These are phyloP conservation scores for Hansfordia pulvinata DNA, from an alignment of 2,329 filamentous ascomycete species.

Conservation along the genomic window DNA sequence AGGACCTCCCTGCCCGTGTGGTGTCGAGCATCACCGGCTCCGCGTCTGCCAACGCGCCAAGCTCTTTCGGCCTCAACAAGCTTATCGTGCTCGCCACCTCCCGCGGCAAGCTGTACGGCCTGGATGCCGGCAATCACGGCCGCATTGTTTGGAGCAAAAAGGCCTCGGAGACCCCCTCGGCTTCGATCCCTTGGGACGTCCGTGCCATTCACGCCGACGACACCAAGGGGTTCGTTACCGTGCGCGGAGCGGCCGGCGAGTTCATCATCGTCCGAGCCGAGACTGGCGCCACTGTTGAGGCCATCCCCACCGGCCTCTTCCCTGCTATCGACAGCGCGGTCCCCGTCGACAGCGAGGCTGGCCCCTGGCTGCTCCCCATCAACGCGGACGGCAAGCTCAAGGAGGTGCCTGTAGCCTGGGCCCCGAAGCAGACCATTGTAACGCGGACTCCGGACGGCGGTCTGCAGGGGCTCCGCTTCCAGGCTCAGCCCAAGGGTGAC, in stretches of 20 bases:
- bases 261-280: constrained; percentile 40
- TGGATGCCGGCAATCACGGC: constrained; percentile 66
- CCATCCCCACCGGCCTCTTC: constrained; percentile 23
- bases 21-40: constrained; percentile 50
- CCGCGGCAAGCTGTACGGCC: constrained; percentile 64
- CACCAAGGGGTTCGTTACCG: constrained; percentile 36
- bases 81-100: constrained; percentile 68
- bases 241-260: constrained; percentile 48
- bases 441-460: constrained; percentile 32
- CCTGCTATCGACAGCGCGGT: constrained; percentile 31
- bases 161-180: constrained; percentile 41
- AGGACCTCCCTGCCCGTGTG: constrained; percentile 54
- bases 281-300: constrained; percentile 36
- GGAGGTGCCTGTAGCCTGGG: constrained; percentile 27
- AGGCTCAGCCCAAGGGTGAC: constrained; percentile 19
- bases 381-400: constrained; percentile 33
- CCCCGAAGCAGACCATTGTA: constrained; percentile 40
- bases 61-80: constrained; percentile 86
- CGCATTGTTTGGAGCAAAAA: constrained; percentile 63
- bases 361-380: constrained; percentile 40
- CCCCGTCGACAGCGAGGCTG: constrained; percentile 35
- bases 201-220: constrained; percentile 53
- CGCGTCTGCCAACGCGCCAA: too few relatives aligned
- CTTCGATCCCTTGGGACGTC: constrained; percentile 47
- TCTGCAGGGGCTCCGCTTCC: constrained; percentile 42